Evolutionary conservation across 1,284 basidiomycete genomes (phyloP), one percentile per base, ranked within the genome.

Genomic region (Malassezia furfur): DNA sequence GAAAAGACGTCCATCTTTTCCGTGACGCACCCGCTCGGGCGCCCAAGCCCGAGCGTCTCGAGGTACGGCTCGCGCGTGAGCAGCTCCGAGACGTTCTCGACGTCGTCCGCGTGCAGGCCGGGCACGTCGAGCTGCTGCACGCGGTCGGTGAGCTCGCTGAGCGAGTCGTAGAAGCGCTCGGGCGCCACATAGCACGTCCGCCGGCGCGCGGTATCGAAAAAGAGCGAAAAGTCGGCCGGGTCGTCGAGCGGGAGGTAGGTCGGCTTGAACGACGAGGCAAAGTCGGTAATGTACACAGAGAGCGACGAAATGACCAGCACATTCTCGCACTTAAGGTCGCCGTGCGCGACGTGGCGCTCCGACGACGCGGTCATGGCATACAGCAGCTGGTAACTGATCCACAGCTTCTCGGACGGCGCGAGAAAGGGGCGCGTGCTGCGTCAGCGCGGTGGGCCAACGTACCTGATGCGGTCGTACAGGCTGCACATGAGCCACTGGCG

Each of bases 1-100:
- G 90, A 90, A 72, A 98, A 99, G 49, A 93, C 88, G 74, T 99
- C 94, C 94, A 99, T 98, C 3, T 87, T 81, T 76, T 99, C 91
- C 0, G 88, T 91, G 21, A 98, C 85, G 64, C 81, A 84, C 5
- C 84, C 86, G 59, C 91, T 85, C 25, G 81, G 75, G 65, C 81
- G 80, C 19, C 63, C 67, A 4, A 68, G 52, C 3, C 69, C 66
- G 9, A 70, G 56, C n/a, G 62, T 28, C 41, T 68, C 66, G 0
- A 61, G 56, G 22, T 66, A 57, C 12, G 64, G 43, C 11, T 61
- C 58, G 32, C 54, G 32, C n/a, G 47, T 48, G 7, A 48, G 45
- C 9, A 50, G 36, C 5, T 54, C 47, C 10, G 48, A 39, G 12
- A 50, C 38, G 34, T 45, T 46, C 37, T 58, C 56, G 7, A 49